Evolutionary conservation across 768 basidiomycete species (phyloP).

Genomic region (Phaeotremella skinneri): DNA sequence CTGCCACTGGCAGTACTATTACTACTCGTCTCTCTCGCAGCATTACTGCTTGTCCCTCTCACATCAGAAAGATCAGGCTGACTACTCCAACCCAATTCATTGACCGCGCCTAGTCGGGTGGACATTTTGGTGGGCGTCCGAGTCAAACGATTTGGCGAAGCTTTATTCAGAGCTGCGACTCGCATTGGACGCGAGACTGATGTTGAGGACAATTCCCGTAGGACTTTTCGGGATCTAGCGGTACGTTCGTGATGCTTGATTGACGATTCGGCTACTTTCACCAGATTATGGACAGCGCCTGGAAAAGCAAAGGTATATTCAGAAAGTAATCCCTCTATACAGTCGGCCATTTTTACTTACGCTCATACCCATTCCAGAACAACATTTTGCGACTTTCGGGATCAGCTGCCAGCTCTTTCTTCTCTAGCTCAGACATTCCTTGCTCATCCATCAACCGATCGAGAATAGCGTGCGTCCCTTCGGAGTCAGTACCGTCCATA

Average conservation of each 20-base stretch:
- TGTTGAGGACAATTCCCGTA: background rate
- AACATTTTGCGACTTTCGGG: background rate
- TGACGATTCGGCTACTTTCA: constrained; percentile 1
- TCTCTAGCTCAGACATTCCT: constrained; percentile 4
- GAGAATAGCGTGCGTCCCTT: constrained; percentile 3
- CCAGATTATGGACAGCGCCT: constrained; percentile 1
- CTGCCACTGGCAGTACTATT: background rate
- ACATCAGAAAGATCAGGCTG: background rate
- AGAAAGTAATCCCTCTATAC: too few relatives aligned
- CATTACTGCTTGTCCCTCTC: too few relatives aligned
- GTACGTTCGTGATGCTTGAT: constrained; percentile 1
- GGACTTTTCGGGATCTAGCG: constrained; percentile 1
- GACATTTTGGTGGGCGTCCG: background rate
- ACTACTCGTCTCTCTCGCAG: too few relatives aligned
- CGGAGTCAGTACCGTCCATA: constrained; percentile 7
- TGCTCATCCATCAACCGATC: constrained; percentile 4
- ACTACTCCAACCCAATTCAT: background rate
- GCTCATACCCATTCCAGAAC: constrained; percentile 15
- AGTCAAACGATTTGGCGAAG: background rate
- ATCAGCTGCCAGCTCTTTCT: constrained; percentile 4
- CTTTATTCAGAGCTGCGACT: background rate
- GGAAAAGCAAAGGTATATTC: background rate
- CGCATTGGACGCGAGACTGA: background rate
- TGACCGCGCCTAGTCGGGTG: background rate
- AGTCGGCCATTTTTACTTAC: constrained; percentile 15